phyloP scores from a whole-genome alignment of 2,329 filamentous ascomycete genomes.

The Capronia americana region DNA sequence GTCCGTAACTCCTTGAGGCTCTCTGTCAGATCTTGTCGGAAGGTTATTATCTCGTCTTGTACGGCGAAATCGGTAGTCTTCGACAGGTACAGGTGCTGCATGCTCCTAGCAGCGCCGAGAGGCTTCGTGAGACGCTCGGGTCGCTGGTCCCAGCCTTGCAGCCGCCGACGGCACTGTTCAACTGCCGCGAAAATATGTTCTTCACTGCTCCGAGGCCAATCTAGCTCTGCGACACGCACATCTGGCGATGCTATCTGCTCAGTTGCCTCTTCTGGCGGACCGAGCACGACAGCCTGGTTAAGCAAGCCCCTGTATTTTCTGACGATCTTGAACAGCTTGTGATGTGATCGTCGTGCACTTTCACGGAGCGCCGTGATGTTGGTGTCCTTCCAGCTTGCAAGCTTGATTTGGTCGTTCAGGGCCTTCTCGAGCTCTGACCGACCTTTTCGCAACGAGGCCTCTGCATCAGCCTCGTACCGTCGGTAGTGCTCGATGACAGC shows the following conservation, averaged over 20 bases:
- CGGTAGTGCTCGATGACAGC: conserved; percentile 80
- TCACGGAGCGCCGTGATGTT: conserved; percentile 89
- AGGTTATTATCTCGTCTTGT: conserved; percentile 66
- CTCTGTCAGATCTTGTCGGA: conserved; percentile 71
- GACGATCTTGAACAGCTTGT: conserved; percentile 88
- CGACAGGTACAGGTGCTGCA: conserved; percentile 68
- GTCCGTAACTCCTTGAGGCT: conserved; percentile 77
- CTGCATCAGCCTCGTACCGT: conserved; percentile 71
- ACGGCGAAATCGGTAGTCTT: conserved; percentile 62
- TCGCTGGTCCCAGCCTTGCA: conserved; percentile 50
- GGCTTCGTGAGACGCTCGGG: conserved; percentile 74
- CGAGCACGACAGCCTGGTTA: conserved; percentile 74
- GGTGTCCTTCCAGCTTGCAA: conserved; percentile 97
- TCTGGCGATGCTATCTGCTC: conserved; percentile 53
- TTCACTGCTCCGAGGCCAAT: conserved; percentile 34
- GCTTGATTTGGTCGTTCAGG: conserved; percentile 88
- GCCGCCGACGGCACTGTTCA: conserved; percentile 42
- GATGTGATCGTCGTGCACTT: conserved; percentile 87
- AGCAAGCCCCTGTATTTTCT: conserved; percentile 85
- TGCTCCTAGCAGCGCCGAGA: conserved; percentile 72
- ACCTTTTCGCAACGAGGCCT: conserved; percentile 70
- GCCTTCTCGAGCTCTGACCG: conserved; percentile 81
- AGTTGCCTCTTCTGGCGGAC: conserved; percentile 63
- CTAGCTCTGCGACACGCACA: conserved; percentile 41
- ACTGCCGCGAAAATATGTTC: conserved; percentile 40